These are phyloP conservation scores for Xerocomus spinulosus DNA, from an alignment of 768 basidiomycete genomes.

Conservation along the genomic window DNA sequence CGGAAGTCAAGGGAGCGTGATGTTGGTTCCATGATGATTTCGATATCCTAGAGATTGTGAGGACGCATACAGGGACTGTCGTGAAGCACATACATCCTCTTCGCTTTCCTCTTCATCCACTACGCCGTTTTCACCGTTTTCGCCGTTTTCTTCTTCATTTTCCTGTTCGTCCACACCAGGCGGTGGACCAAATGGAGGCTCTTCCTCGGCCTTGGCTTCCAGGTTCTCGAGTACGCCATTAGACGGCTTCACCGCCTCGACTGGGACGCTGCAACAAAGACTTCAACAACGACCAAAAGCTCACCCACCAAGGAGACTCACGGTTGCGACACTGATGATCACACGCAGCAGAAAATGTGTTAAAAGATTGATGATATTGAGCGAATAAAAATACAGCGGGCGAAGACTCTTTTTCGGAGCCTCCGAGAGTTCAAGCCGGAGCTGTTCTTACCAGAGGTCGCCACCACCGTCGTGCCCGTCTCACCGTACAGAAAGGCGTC, in stretches of 20 bases:
- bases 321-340: conserved; percentile 57
- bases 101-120: conserved; percentile 44
- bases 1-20: conserved; percentile 72
- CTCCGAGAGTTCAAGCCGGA: conserved; percentile 22
- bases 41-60: conserved; percentile 58
- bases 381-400: conserved; percentile 30
- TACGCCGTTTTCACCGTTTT: conserved; percentile 38
- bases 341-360: conserved; percentile 33
- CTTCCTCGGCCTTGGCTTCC: conserved; percentile 43
- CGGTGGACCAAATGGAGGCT: conserved; percentile 28
- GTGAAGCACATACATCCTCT: conserved; percentile 39
- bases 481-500: conserved; percentile 77
- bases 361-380: conserved; percentile 40
- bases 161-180: conserved; percentile 21
- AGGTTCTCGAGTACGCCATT: conserved; percentile 49
- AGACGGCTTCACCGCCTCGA: conserved; percentile 40
- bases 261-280: conserved; percentile 32
- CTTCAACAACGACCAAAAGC: conserved; percentile 17
- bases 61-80: not conserved
- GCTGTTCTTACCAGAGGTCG: conserved; percentile 46
- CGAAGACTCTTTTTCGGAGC: conserved; percentile 27
- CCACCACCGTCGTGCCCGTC: conserved; percentile 33
- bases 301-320: conserved; percentile 44
- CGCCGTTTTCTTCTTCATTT: conserved; percentile 35
- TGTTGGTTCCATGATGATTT: conserved; percentile 85